Evolutionary conservation across 148 eudicot genomes (phyloP).

Genomic region (Fagopyrum tataricum): DNA sequence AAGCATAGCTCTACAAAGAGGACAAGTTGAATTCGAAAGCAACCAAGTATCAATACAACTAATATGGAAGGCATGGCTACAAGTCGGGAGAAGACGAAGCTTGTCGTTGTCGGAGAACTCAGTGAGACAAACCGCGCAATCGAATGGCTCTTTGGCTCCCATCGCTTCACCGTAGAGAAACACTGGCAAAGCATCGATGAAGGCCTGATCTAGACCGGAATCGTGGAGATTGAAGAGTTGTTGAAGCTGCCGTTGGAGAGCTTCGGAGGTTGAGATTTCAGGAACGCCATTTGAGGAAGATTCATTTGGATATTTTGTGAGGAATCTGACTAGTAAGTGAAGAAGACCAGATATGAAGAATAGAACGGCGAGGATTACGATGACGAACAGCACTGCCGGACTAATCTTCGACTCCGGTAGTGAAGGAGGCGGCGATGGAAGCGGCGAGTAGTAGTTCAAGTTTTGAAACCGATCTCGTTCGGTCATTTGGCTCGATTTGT

Average conservation of each 20-base stretch:
- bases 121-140: constrained; percentile 16
- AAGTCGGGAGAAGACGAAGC: constrained; percentile 26
- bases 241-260: constrained; percentile 47
- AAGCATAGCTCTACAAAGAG: constrained; percentile 25
- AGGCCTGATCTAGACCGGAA: constrained; percentile 30
- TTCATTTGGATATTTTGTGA: neutral
- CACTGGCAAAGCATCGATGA: constrained; percentile 34
- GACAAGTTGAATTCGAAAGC: constrained; percentile 29
- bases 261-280: constrained; percentile 22
- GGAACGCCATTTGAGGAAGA: constrained; percentile 23
- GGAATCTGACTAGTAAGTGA: neutral
- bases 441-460: neutral
- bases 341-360: constrained; percentile 22
- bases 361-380: constrained; percentile 37
- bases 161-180: constrained; percentile 26
- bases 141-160: constrained; percentile 34
- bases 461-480: neutral
- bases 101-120: constrained; percentile 12
- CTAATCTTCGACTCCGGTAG: constrained; percentile 22
- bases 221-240: constrained; percentile 45
- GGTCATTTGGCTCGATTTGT: neutral
- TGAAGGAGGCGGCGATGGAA: constrained; percentile 13
- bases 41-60: constrained; percentile 35
- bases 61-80: constrained; percentile 34
- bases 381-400: constrained; percentile 40